Evolutionary conservation across 78 protist genomes (phyloP), one percentile per base, ranked within the genome.

Genomic region (Thecamonas trahens): DNA sequence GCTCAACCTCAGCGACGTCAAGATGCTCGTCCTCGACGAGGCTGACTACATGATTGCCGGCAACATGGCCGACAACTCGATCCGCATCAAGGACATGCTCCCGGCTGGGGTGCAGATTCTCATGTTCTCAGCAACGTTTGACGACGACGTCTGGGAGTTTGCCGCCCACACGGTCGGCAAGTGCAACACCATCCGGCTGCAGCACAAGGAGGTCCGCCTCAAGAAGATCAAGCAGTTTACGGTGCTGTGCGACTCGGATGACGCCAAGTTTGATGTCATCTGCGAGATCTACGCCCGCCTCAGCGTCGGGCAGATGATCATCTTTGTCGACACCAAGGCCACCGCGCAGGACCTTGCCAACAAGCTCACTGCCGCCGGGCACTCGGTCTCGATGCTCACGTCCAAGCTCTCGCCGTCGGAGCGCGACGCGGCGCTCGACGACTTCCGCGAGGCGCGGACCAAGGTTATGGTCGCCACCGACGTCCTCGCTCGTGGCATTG

Each of bases 221-320:
- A 90, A 85, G 8, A 88, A 84, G 59, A 88, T 94, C 65, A 68
- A 40, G 40, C 94, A 94, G 74, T 86, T 71, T 77, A 86, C 62
- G 68, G 55, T 94, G 42, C 52, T 29, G 32, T 63, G 89, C 57
- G 78, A 70, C 29, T 34, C n/a, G 26, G 55, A 70, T 5, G 66
- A 66, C 14, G 64, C 55, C 44, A 88, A 89, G 61, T 59, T 77
- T 40, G 64, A 76, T 26, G 67, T 77, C 17, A 79, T 94, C 9
- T 24, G 37, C 3, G 93, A 88, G 45, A 38, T 94, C 3, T 94
- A 83, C 76, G 76, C 75, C 6, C 77, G 76, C 39, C 60, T 90
- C 17, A 24, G 68, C 2, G 82, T 90, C 32, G 82, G 87, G 14
- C 95, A 93, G 72, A 55, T 75, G 38, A 79, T 93, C 68, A 85